Base-by-base conservation (phyloP, 805 yeast species). In the Ogataea pilisensis region DNA sequence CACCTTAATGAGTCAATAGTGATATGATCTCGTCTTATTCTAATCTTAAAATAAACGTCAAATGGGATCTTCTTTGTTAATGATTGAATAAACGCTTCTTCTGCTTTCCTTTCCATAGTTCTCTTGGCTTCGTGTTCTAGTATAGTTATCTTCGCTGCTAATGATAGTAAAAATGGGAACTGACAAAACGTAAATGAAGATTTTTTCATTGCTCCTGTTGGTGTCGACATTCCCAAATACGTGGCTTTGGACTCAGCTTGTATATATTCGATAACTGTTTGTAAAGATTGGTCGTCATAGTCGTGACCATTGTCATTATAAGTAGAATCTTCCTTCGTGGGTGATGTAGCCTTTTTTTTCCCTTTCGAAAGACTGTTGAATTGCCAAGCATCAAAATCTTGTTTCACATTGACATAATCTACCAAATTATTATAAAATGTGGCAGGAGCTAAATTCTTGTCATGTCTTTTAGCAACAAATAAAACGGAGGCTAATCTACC, bases 381-480 rank as follows among this genome's bases (percentile, higher is more conserved):
- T 46, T 82, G 85, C 97, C 97, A 91, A 1, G 76, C 69, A 51
- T 86, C 95, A 63, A 84, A 93, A 61, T 91, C 99, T 40, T 78
- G 74, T 42, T 72, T 78, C 26, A 85, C 71, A 52, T 85, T 85
- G 19, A 87, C 79, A 57, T 72, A 85, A 58, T 91, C 98, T 3
- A 85, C 82, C 63, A 89, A 66, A 5, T 84, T 73, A 58, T 91
- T 91, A 65, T 91, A 91, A 53, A 85, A 87, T 0, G 61, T 54
- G 7, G 78, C 71, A 21, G 61, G 57, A 3, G 68, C 61, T 4
- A 69, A 51, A 34, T 60, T 57, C 28, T 53, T 51, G 11, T 49
- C 46, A 3, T 42, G 44, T 33, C 69, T 61, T 47, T 81, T 82
- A 1, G 86, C 82, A 32, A 64, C 62, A 53, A 75, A 75, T 21